These are phyloP conservation scores for Massarina eburnea DNA, from an alignment of 2,329 filamentous ascomycete genomes.

Conservation along the genomic window DNA sequence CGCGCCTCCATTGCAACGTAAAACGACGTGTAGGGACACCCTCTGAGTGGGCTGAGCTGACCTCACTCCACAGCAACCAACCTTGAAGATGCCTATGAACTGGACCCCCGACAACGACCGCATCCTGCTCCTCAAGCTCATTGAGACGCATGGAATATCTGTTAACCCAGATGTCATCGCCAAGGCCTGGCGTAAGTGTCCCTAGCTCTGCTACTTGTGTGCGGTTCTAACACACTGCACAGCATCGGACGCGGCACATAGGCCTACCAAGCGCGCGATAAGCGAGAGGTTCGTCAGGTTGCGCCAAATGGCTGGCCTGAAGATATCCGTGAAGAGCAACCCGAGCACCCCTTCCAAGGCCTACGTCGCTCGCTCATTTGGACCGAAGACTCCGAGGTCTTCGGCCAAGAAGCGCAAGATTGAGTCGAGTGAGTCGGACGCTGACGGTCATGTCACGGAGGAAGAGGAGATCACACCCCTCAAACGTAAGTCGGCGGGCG, in stretches of 20 bases:
- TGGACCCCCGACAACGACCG: conserved; percentile 23
- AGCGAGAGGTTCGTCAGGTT: conserved; percentile 20
- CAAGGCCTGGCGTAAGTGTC: conserved; percentile 22
- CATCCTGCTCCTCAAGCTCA: conserved; percentile 18
- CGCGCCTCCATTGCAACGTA: too few relatives aligned
- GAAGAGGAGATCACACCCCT: not conserved
- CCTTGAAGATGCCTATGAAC: conserved; percentile 9
- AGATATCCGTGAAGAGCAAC: not conserved
- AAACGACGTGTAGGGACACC: too few relatives aligned
- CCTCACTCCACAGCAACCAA: not conserved
- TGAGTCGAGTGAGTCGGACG: conserved; percentile 15
- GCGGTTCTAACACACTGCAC: conserved; percentile 5
- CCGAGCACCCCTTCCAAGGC: not conserved
- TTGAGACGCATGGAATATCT: conserved; percentile 19
- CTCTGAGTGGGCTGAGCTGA: too few relatives aligned
- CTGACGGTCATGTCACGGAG: conserved; percentile 11
- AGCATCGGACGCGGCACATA: conserved; percentile 9
- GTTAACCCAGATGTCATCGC: conserved; percentile 16
- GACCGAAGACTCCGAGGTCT: conserved; percentile 6
- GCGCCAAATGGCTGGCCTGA: conserved; percentile 6
- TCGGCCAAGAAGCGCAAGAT: conserved; percentile 19
- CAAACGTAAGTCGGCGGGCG: not conserved
- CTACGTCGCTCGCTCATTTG: not conserved
- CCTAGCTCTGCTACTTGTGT: not conserved
- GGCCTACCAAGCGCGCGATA: conserved; percentile 16